Percentiles rank a stretch among this genome's conserved stretches.
These are phyloP conservation scores for Aspergillus cavernicola DNA, from an alignment of 495 filamentous ascomycete species.

Conservation along the genomic window DNA sequence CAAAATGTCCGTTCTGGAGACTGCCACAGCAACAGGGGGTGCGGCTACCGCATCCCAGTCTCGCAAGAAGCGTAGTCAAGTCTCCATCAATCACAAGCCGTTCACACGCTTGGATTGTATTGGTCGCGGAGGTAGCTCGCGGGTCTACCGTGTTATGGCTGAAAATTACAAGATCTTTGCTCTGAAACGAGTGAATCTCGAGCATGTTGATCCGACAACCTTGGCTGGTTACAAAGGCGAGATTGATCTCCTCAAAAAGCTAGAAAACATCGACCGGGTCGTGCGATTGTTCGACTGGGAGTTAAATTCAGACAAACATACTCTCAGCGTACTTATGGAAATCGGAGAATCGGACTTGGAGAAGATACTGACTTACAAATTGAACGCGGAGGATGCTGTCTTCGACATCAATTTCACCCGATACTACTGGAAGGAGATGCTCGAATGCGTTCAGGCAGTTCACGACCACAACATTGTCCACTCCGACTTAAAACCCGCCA, in stretches of 20 bases:
- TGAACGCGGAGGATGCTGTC: constrained; percentile 66
- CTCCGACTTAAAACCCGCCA: constrained; percentile 93
- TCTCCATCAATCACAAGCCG: constrained; percentile 85
- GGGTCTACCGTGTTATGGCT: constrained; percentile 94
- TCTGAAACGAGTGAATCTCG: constrained; percentile 85
- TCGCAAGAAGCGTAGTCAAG: constrained; percentile 69
- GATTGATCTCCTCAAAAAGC: constrained; percentile 82
- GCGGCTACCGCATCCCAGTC: constrained; percentile 66
- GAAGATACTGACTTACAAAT: constrained; percentile 70
- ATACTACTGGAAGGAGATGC: constrained; percentile 98
- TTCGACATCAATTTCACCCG: constrained; percentile 91
- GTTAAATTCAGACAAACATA: constrained; percentile 82
- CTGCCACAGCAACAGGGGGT: constrained; percentile 81
- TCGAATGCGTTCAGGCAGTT: constrained; percentile 87
- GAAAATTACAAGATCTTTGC: constrained; percentile 95
- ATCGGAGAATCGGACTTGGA: constrained; percentile 94
- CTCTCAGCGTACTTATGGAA: constrained; percentile 92
- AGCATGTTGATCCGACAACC: constrained; percentile 79
- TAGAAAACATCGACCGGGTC: constrained; percentile 81
- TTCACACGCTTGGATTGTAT: constrained; percentile 88
- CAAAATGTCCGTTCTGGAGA: constrained; percentile 92
- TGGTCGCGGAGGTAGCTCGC: constrained; percentile 85
- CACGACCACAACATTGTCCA: constrained; percentile 90
- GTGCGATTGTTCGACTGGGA: constrained; percentile 90
- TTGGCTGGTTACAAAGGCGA: constrained; percentile 93